Evolutionary conservation across 2,329 filamentous ascomycete genomes (phyloP).

Genomic region (Colletotrichum zoysiae): DNA sequence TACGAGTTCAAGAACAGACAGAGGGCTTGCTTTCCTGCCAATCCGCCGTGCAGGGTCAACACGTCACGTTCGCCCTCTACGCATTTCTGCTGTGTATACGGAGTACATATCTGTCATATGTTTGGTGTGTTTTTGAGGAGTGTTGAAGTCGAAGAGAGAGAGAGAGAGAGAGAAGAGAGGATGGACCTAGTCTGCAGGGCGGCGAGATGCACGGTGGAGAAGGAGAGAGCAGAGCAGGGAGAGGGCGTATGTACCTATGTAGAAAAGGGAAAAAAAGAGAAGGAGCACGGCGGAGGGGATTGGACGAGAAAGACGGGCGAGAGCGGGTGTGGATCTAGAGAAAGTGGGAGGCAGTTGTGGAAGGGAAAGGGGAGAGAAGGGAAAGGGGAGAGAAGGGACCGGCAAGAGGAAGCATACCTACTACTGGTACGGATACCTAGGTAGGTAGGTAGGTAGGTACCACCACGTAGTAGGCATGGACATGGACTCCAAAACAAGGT

Average conservation of each 20-base stretch:
- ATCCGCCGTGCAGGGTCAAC: background rate
- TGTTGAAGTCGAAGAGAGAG: background rate
- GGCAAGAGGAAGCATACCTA: background rate
- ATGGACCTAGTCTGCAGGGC: slow-evolving; percentile 39
- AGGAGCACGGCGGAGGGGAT: slow-evolving; percentile 8
- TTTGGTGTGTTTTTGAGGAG: background rate
- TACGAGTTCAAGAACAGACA: background rate
- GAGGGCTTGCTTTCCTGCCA: background rate
- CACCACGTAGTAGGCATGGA: no score
- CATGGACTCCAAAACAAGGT: background rate
- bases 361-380: background rate
- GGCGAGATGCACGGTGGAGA: slow-evolving; percentile 36
- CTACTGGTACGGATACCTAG: no score
- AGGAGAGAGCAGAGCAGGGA: slow-evolving; percentile 13
- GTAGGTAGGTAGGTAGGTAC: no score
- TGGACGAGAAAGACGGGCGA: slow-evolving; percentile 12
- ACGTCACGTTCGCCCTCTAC: background rate
- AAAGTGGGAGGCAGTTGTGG: slow-evolving; percentile 21
- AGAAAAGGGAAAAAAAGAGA: background rate
- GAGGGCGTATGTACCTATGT: no score
- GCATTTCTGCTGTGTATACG: background rate
- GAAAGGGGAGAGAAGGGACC: slow-evolving; percentile 25
- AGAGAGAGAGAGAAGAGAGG: slow-evolving; percentile 40
- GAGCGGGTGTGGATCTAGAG: slow-evolving; percentile 25
- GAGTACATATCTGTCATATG: background rate